Evolutionary conservation across 2,329 filamentous ascomycete genomes (phyloP).

Genomic region (Penicillium sp.): DNA sequence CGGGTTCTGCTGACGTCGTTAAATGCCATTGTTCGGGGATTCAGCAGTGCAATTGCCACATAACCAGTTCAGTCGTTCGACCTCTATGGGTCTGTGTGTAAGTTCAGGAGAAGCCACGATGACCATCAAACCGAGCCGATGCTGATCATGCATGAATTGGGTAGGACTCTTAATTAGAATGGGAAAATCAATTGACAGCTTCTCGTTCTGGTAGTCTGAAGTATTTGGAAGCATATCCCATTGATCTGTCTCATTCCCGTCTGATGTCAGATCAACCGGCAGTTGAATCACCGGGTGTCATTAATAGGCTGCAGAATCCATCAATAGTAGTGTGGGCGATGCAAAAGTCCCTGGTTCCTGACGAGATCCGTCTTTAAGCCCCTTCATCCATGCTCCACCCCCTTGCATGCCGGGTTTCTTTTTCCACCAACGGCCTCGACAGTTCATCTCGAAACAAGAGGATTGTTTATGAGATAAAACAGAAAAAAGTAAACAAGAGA

Average conservation of each 20-base stretch:
- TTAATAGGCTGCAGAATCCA: slow-evolving; percentile 2
- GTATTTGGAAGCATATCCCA: too few relatives aligned
- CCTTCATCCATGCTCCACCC: slow-evolving; percentile 9
- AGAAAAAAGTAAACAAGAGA: neutral
- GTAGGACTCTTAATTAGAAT: too few relatives aligned
- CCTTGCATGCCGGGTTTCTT: slow-evolving; percentile 9
- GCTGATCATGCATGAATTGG: too few relatives aligned
- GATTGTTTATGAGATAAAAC: neutral
- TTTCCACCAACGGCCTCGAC: slow-evolving; percentile 7
- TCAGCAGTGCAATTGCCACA: neutral
- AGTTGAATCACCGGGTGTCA: too few relatives aligned
- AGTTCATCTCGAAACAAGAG: slow-evolving; percentile 1
- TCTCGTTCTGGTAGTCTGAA: too few relatives aligned
- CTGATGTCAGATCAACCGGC: too few relatives aligned
- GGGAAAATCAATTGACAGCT: too few relatives aligned
- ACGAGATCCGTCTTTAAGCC: slow-evolving; percentile 1
- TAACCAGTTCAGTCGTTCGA: too few relatives aligned
- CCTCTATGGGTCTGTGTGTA: too few relatives aligned
- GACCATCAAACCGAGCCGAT: too few relatives aligned
- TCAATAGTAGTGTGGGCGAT: slow-evolving; percentile 10
- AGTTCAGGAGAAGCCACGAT: too few relatives aligned
- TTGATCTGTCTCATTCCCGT: too few relatives aligned
- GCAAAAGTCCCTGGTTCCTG: slow-evolving; percentile 7
- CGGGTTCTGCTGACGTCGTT: neutral
- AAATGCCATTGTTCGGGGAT: slow-evolving; percentile 3